Base-by-base conservation (phyloP, 2,329 filamentous ascomycete genomes). In the Alternaria triticina region DNA sequence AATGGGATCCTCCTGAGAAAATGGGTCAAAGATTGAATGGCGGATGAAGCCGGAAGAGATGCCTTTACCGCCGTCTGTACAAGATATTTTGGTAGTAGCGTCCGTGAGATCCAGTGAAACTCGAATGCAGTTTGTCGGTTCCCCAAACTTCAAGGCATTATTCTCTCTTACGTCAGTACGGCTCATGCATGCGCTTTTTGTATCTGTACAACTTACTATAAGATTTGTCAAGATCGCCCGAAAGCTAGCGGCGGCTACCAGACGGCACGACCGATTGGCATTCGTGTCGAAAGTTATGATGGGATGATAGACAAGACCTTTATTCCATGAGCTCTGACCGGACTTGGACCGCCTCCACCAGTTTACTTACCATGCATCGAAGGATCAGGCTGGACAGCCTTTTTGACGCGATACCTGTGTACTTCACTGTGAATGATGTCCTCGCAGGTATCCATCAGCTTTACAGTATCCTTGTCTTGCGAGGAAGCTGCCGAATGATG, bases 91-190 rank as follows among this genome's bases (percentile, higher is more conserved):
- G 25, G 49, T 36, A 9, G 43, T 33, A 23, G 9, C 50, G 10
- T 36, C 28, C 4, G 51, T 36, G 11, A 59, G 11, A n/a, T 59
- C n/a, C 8, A 62, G n/a, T 6, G 55, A 54, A n/a, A 62, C 49
- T n/a, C 59, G 55, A 25, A 62, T 33, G 20, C 59, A 62, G 22
- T 57, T 50, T 15, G 23, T 33, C 15, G 43, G 30, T 15, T 33
- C 25, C 11, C 56, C 49, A 46, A 62, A 62, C 20, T 62, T 62
- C 15, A 62, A 23, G 17, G 59, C 59, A 22, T 62, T 62, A 20
- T 44, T 52, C 59, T 62, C 20, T 27, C 20, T 9, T 10, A 3
- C 10, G 11, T 62, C 13, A 62, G 59, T 33, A n/a, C 5, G 22
- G 20, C 27, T 22, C 5, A 27, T n/a, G 5, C 12, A 20, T 13